Evolutionary conservation across 495 filamentous ascomycete genomes (phyloP).

Genomic region (Aspergillus ostianus): DNA sequence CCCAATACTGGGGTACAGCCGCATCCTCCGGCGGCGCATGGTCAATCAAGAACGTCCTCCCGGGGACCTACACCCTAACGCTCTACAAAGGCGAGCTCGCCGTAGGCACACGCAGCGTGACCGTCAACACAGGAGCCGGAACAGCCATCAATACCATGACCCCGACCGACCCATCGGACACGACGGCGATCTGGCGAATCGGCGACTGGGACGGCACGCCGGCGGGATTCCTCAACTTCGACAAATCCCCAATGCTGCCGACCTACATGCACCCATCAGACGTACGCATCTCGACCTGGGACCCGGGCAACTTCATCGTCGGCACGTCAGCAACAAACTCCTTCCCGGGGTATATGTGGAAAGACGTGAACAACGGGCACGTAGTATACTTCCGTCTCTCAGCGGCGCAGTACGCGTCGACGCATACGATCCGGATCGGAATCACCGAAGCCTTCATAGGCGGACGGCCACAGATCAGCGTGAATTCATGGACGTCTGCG

Average conservation of each 20-base stretch:
- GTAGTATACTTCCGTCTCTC: conserved; percentile 7
- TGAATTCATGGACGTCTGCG: neutral
- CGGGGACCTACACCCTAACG: conserved; percentile 11
- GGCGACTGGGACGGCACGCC: conserved; percentile 13
- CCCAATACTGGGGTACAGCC: conserved; percentile 10
- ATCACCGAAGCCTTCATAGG: conserved; percentile 7
- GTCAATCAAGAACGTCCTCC: conserved; percentile 6
- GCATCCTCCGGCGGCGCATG: conserved; percentile 7
- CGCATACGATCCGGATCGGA: conserved; percentile 9
- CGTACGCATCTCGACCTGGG: conserved; percentile 8
- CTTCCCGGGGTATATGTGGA: conserved; percentile 11
- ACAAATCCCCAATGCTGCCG: neutral
- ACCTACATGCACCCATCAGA: conserved; percentile 15
- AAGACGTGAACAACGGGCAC: conserved; percentile 11
- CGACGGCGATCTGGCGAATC: conserved; percentile 7
- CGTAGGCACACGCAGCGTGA: conserved; percentile 4
- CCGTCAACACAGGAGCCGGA: neutral
- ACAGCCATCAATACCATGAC: conserved; percentile 6
- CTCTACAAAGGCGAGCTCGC: conserved; percentile 12
- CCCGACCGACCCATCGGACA: conserved; percentile 1
- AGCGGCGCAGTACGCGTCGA: neutral
- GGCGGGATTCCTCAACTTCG: conserved; percentile 8
- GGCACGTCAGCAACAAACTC: neutral
- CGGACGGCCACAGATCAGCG: conserved; percentile 9
- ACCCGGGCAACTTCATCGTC: conserved; percentile 10